Percentiles rank a stretch among this genome's conserved stretches.
These are phyloP conservation scores for Globisporangium echinulatum DNA, from an alignment of 352 stramenopile species.

Conservation along the genomic window DNA sequence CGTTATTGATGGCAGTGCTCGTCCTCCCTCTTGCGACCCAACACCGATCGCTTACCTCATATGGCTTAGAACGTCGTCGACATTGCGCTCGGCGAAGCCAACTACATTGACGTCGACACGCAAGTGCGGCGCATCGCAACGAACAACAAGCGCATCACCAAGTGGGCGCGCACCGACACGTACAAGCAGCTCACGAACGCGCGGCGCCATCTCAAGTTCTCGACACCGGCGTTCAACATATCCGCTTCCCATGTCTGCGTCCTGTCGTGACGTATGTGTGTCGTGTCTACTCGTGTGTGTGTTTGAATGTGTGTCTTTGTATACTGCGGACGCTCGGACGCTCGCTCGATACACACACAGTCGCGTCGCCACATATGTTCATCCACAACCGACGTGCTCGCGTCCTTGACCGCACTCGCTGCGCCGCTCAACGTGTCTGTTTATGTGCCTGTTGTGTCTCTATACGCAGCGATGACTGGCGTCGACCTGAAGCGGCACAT, in stretches of 20 bases:
- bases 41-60: not conserved
- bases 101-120: constrained; percentile 70
- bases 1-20: not conserved
- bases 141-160: constrained; percentile 87
- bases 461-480: constrained; percentile 72
- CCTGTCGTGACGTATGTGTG: constrained; percentile 20
- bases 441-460: constrained; percentile 12
- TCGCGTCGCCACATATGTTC: too few relatives aligned
- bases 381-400: not conserved
- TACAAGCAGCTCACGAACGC: constrained; percentile 77
- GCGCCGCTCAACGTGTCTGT: not conserved
- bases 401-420: constrained; percentile 33
- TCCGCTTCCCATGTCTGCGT: constrained; percentile 45
- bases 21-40: too few relatives aligned
- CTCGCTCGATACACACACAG: too few relatives aligned
- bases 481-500: constrained; percentile 81
- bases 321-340: not conserved
- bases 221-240: constrained; percentile 83
- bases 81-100: constrained; percentile 67
- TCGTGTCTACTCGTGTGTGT: too few relatives aligned
- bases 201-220: constrained; percentile 31
- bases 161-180: constrained; percentile 81
- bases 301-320: too few relatives aligned
- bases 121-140: constrained; percentile 64
- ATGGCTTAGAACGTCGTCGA: constrained; percentile 63